These are phyloP conservation scores for Pueraria montana DNA, from an alignment of 306 rosid genomes.

Conservation along the genomic window DNA sequence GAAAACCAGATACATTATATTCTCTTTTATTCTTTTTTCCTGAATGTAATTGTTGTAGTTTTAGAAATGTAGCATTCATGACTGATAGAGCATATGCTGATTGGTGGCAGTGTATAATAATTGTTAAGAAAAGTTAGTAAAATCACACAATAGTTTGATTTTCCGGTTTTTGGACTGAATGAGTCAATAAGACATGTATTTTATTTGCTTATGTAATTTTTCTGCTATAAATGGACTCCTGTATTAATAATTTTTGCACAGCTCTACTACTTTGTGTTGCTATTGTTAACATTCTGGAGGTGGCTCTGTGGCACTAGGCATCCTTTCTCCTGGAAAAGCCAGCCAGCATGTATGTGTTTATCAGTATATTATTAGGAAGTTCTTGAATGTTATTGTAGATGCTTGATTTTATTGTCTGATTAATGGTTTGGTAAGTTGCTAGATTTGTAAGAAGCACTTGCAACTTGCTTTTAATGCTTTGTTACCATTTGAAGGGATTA, in stretches of 20 bases:
- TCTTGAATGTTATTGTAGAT: slow-evolving; percentile 7
- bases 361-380: slow-evolving; percentile 12
- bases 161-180: slow-evolving; percentile 48
- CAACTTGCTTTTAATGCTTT: slow-evolving; percentile 33
- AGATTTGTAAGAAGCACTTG: slow-evolving; percentile 2
- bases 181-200: slow-evolving; percentile 54
- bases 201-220: slow-evolving; percentile 45
- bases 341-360: slow-evolving; percentile 26
- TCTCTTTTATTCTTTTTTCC: slow-evolving; percentile 48
- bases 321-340: slow-evolving; percentile 35
- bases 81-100: slow-evolving; percentile 79
- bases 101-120: slow-evolving; percentile 82
- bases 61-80: slow-evolving; percentile 72
- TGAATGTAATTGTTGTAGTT: slow-evolving; percentile 82
- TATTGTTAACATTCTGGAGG: slow-evolving; percentile 42
- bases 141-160: slow-evolving; percentile 67
- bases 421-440: slow-evolving; percentile 12
- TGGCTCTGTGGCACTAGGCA: slow-evolving; percentile 37
- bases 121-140: slow-evolving; percentile 77
- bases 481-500: slow-evolving; percentile 28
- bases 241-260: slow-evolving; percentile 42
- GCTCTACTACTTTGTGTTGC: slow-evolving; percentile 34
- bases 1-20: slow-evolving; percentile 64
- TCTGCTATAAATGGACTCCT: slow-evolving; percentile 45
- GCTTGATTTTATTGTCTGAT: slow-evolving; percentile 1